phyloP scores from a whole-genome alignment of 768 basidiomycete genomes.

The Lentinula guzmanii region DNA sequence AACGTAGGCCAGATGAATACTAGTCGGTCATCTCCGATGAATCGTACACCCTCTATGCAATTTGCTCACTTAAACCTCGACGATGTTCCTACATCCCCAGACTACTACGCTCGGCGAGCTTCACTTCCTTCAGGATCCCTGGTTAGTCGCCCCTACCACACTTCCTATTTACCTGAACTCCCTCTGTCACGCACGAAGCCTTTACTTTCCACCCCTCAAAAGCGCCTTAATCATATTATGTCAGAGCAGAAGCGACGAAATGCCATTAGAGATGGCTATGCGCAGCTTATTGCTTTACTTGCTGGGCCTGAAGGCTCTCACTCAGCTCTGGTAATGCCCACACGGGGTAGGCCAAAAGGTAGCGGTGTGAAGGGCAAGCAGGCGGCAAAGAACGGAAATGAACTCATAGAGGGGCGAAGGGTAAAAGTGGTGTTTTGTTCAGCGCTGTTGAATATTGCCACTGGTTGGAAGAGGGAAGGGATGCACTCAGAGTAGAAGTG shows the following conservation, averaged over 20 bases:
- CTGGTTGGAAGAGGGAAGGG: constrained; percentile 82
- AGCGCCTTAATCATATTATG: constrained; percentile 89
- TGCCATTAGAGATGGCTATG: constrained; percentile 86
- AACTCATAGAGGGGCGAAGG: constrained; percentile 42
- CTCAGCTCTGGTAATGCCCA: constrained; percentile 66
- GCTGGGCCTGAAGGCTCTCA: constrained; percentile 63
- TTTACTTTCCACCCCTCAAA: constrained; percentile 77
- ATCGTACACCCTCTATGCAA: background rate
- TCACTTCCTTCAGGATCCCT: constrained; percentile 10
- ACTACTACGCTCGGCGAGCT: constrained; percentile 11
- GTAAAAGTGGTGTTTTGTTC: constrained; percentile 86
- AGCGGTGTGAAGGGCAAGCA: constrained; percentile 36
- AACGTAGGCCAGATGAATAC: background rate
- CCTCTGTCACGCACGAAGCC: constrained; percentile 43
- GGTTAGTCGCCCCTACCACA: background rate
- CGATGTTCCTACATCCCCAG: constrained; percentile 14
- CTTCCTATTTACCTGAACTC: background rate
- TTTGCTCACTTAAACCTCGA: background rate
- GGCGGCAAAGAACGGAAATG: constrained; percentile 9
- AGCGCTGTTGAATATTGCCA: constrained; percentile 80
- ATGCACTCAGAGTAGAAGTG: constrained; percentile 66
- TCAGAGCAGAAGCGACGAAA: constrained; percentile 92
- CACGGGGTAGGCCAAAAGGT: constrained; percentile 75
- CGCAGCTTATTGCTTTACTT: constrained; percentile 76
- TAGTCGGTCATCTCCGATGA: background rate